A percentile compares a stretch with the other conserved stretches of the same genome.
Evolutionary conservation across 176 grass and related monocot genomes (phyloP).

Genomic region (Oryza nivara): DNA sequence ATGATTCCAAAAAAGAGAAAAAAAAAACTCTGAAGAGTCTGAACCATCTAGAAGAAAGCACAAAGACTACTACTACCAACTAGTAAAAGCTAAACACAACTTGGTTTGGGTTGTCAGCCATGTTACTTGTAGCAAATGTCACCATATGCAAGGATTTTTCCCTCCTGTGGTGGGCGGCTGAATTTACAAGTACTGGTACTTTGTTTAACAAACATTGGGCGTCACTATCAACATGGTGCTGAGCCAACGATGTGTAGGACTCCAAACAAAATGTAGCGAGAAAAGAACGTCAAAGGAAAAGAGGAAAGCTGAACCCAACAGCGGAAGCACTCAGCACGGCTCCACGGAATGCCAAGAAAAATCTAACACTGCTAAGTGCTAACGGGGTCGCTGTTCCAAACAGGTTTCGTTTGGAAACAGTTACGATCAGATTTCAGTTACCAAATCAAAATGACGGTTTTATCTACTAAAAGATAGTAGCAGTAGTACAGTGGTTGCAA

Average conservation of each 20-base stretch:
- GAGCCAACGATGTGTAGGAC: neutral
- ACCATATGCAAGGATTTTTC: constrained; percentile 2
- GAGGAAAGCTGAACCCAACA: constrained; percentile 25
- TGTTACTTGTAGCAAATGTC: constrained; percentile 32
- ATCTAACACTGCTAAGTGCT: neutral
- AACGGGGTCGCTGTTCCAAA: too few species aligned
- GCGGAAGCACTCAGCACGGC: neutral
- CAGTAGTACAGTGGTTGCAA: neutral
- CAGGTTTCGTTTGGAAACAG: too few species aligned
- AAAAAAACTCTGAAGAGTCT: neutral
- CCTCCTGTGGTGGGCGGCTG: neutral
- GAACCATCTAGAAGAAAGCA: neutral
- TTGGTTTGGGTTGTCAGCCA: constrained; percentile 32
- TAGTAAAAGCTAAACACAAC: constrained; percentile 1
- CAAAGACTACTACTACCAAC: neutral
- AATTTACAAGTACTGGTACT: neutral
- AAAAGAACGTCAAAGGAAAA: neutral
- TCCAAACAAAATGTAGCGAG: neutral
- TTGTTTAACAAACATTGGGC: neutral
- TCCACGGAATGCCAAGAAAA: neutral
- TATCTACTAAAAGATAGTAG: neutral
- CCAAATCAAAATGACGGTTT: neutral
- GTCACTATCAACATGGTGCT: neutral
- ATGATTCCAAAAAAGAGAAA: constrained; percentile 13
- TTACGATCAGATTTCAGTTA: neutral